phyloP scores from a whole-genome alignment of 176 grass and related monocot genomes.

The Panicum miliaceum region DNA sequence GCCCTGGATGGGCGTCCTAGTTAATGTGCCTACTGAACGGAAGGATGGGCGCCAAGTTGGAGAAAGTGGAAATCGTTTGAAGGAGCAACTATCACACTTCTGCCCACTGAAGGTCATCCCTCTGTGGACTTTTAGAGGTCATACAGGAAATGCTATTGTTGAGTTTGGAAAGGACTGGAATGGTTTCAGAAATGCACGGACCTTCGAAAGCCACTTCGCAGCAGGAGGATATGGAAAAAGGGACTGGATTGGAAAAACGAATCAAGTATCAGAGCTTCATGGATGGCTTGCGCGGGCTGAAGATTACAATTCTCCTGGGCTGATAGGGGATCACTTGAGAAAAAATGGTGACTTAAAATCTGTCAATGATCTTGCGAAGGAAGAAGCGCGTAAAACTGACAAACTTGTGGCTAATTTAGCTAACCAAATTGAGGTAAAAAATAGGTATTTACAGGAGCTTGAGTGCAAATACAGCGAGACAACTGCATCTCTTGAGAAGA shows the following conservation, averaged over 20 bases:
- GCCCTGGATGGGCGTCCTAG: constrained; percentile 73
- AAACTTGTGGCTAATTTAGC: constrained; percentile 65
- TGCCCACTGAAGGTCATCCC: constrained; percentile 61
- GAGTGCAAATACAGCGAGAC: constrained; percentile 48
- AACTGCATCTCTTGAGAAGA: constrained; percentile 50
- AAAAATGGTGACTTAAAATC: constrained; percentile 70
- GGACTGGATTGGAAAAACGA: constrained; percentile 48
- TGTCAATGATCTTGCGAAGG: constrained; percentile 54
- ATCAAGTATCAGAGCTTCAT: constrained; percentile 52
- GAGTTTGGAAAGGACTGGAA: constrained; percentile 76
- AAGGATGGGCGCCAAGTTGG: constrained; percentile 62
- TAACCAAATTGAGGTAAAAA: constrained; percentile 61
- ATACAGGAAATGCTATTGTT: constrained; percentile 69
- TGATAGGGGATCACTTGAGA: constrained; percentile 60
- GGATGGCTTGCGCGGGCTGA: constrained; percentile 68
- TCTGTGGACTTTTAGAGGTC: constrained; percentile 69
- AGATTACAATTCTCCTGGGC: constrained; percentile 56
- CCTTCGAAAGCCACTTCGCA: constrained; percentile 64
- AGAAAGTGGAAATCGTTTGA: constrained; percentile 67
- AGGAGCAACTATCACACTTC: constrained; percentile 55
- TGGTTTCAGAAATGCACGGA: constrained; percentile 74
- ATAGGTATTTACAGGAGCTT: constrained; percentile 55
- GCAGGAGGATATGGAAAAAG: constrained; percentile 47
- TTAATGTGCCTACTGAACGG: constrained; percentile 68
- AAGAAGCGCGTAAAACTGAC: constrained; percentile 56